Percentiles rank a stretch among this genome's conserved stretches.
Conservation (phyloP, 2,329 filamentous ascomycete genomes). For the Colletotrichum orbiculare region DNA sequence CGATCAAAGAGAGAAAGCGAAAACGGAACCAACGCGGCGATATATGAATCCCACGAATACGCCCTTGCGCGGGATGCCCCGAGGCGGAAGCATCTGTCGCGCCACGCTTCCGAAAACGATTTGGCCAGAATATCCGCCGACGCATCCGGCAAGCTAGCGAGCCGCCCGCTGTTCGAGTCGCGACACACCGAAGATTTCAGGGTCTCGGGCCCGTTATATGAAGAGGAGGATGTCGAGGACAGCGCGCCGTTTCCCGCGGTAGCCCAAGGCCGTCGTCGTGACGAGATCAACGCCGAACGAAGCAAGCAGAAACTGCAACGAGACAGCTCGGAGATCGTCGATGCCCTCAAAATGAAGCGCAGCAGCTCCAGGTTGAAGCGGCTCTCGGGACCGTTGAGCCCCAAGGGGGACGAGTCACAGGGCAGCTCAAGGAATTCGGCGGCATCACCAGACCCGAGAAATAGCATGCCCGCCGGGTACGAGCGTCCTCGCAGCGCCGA, state of each 20-base stretch:
- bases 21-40: conserved; percentile 48
- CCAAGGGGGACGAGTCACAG: conserved; percentile 50
- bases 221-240: conserved; percentile 60
- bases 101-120: conserved; percentile 37
- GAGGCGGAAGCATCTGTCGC: conserved; percentile 41
- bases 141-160: conserved; percentile 23
- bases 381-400: conserved; percentile 61
- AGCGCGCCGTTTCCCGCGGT: conserved; percentile 78
- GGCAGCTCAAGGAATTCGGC: conserved; percentile 25
- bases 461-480: conserved; percentile 62
- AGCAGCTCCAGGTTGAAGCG: conserved; percentile 70
- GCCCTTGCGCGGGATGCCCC: conserved; percentile 27
- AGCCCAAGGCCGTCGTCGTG: conserved; percentile 67
- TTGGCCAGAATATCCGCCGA: conserved; percentile 41
- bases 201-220: conserved; percentile 24
- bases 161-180: conserved; percentile 35
- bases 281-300: conserved; percentile 60
- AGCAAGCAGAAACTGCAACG: conserved; percentile 59
- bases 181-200: conserved; percentile 32
- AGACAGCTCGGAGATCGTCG: conserved; percentile 59
- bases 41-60: conserved; percentile 56
- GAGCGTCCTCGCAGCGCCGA: conserved; percentile 83
- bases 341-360: conserved; percentile 60
- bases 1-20: conserved; percentile 62
- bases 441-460: conserved; percentile 43